Percentiles rank a stretch among this genome's conserved stretches.
phyloP scores from a whole-genome alignment of 257 asterid species.

The Plectranthus barbatus region DNA sequence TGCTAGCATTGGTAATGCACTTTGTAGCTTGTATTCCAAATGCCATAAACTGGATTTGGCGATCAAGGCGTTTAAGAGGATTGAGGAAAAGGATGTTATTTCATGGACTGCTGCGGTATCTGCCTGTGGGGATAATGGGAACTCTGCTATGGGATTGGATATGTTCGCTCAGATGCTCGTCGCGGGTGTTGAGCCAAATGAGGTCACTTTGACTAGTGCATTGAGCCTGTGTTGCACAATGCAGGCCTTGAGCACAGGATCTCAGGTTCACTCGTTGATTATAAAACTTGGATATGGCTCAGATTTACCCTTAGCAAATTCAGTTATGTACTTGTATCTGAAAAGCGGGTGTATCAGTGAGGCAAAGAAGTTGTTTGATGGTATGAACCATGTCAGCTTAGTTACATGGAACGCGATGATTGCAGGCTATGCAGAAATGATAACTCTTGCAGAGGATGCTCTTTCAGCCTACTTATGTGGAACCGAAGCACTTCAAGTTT shows the following conservation, averaged over 20 bases:
- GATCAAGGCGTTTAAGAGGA: constrained; percentile 45
- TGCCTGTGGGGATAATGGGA: constrained; percentile 75
- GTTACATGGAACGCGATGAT: constrained; percentile 91
- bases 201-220: constrained; percentile 62
- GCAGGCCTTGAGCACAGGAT: constrained; percentile 51
- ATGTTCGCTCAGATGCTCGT: constrained; percentile 58
- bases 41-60: constrained; percentile 49
- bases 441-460: constrained; percentile 36
- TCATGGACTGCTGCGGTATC: constrained; percentile 78
- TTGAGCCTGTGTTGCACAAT: constrained; percentile 67
- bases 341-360: constrained; percentile 48
- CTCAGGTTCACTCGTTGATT: constrained; percentile 66
- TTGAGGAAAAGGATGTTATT: constrained; percentile 61
- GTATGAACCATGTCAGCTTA: constrained; percentile 41
- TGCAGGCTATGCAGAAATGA: constrained; percentile 76
- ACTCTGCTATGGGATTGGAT: constrained; percentile 55
- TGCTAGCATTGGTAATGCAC: constrained; percentile 67
- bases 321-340: constrained; percentile 79
- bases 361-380: constrained; percentile 71
- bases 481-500: constrained; percentile 62
- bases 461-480: constrained; percentile 52
- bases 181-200: constrained; percentile 58
- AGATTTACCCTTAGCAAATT: constrained; percentile 40
- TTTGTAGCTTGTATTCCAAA: constrained; percentile 72
- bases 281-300: constrained; percentile 54